phyloP scores from a whole-genome alignment of 768 basidiomycete genomes.

The Calocybe cyanea region DNA sequence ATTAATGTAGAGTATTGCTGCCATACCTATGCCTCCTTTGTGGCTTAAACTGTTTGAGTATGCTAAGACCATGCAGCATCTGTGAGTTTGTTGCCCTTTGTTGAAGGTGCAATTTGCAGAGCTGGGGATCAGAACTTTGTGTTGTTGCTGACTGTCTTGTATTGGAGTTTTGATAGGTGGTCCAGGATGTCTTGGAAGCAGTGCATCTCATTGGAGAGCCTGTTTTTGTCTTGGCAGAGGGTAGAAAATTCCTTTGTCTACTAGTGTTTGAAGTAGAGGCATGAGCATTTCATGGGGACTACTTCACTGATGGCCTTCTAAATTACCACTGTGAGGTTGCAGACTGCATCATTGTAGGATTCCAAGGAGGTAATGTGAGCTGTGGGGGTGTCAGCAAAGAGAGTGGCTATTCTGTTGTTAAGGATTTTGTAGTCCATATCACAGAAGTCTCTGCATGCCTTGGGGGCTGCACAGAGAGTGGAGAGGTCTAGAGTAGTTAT shows the following conservation, averaged over 20 bases:
- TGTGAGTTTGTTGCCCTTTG: too few species aligned
- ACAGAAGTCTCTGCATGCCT: background rate
- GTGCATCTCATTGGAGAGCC: background rate
- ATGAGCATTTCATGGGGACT: constrained; percentile 4
- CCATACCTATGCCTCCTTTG: too few species aligned
- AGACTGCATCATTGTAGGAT: background rate
- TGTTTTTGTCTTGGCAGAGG: background rate
- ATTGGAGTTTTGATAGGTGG: background rate
- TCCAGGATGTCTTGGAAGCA: background rate
- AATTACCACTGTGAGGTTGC: constrained; percentile 4
- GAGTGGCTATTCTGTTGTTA: background rate
- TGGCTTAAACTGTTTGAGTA: too few species aligned
- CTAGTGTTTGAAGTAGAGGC: constrained; percentile 17
- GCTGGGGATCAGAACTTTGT: too few species aligned
- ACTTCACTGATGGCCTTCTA: constrained; percentile 2
- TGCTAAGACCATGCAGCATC: too few species aligned
- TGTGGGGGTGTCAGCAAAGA: background rate
- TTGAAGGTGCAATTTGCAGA: too few species aligned
- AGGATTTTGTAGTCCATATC: constrained; percentile 18
- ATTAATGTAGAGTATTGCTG: too few species aligned
- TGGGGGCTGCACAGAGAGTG: background rate
- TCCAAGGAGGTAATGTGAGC: background rate
- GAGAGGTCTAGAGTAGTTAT: constrained; percentile 18
- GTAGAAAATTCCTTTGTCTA: constrained; percentile 14
- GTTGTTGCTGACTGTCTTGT: too few species aligned